These are phyloP conservation scores for Pythium periplocum DNA, from an alignment of 352 stramenopile genomes.

Conservation along the genomic window DNA sequence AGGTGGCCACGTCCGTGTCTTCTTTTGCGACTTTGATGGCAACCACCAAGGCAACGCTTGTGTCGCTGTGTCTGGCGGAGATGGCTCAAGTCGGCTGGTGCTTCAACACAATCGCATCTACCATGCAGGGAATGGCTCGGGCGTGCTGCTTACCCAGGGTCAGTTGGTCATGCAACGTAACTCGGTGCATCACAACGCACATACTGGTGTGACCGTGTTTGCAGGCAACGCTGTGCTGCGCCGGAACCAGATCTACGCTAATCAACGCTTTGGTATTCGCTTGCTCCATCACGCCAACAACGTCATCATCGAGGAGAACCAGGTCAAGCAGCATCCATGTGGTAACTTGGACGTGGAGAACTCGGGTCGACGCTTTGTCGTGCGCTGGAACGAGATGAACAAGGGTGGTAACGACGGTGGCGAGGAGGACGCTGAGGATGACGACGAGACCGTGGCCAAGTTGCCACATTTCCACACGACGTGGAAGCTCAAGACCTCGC, in stretches of 20 bases:
- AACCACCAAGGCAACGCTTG: slow-evolving; percentile 61
- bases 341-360: slow-evolving; percentile 74
- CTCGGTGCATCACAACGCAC: slow-evolving; percentile 43
- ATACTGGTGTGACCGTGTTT: slow-evolving; percentile 55
- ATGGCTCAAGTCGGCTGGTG: slow-evolving; percentile 31
- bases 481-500: slow-evolving; percentile 18
- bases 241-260: slow-evolving; percentile 57
- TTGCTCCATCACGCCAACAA: slow-evolving; percentile 65
- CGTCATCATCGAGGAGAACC: slow-evolving; percentile 74
- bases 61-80: slow-evolving; percentile 44
- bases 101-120: slow-evolving; percentile 60
- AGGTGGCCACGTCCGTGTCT: slow-evolving; percentile 37
- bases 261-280: slow-evolving; percentile 66
- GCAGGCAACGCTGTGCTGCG: slow-evolving; percentile 54
- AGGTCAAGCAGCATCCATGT: slow-evolving; percentile 54
- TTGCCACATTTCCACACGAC: slow-evolving; percentile 51
- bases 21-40: slow-evolving; percentile 69
- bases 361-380: slow-evolving; percentile 66
- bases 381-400: slow-evolving; percentile 70
- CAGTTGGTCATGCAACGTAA: slow-evolving; percentile 55
- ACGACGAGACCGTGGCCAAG: slow-evolving; percentile 16
- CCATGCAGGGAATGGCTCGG: slow-evolving; percentile 42
- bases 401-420: no score
- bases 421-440: slow-evolving; percentile 18
- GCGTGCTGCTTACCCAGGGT: slow-evolving; percentile 50